These are phyloP conservation scores for Fragilariopsis cylindrus DNA, from an alignment of 108 stramenopile genomes.

Conservation along the genomic window DNA sequence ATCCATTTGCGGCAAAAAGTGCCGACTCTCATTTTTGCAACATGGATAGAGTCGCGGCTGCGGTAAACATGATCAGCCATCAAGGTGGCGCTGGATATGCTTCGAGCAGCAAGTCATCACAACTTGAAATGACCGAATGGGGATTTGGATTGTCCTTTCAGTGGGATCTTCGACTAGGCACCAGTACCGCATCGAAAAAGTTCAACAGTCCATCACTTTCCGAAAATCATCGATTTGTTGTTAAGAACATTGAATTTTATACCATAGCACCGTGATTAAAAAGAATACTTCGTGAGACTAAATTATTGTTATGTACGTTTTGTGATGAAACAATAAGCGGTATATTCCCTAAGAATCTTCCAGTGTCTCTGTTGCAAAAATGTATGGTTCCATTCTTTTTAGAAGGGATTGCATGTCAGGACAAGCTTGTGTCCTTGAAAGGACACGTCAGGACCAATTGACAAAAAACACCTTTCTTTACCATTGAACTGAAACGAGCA, in stretches of 20 bases:
- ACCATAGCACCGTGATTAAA: conserved; percentile 44
- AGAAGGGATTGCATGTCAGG: too few relatives aligned
- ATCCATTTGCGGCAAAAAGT: conserved; percentile 55
- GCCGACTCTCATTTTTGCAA: conserved; percentile 59
- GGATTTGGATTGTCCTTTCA: conserved; percentile 65
- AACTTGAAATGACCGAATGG: conserved; percentile 32
- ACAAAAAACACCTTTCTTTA: too few relatives aligned
- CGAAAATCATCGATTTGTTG: conserved; percentile 37
- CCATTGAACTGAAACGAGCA: too few relatives aligned
- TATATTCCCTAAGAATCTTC: too few relatives aligned
- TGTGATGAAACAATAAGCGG: too few relatives aligned
- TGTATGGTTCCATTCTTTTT: too few relatives aligned
- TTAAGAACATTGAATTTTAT: conserved; percentile 57
- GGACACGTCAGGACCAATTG: too few relatives aligned
- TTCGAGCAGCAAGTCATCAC: not conserved
- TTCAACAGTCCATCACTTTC: conserved; percentile 48
- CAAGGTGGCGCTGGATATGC: conserved; percentile 15
- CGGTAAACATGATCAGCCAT: conserved; percentile 41
- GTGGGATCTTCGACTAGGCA: conserved; percentile 47
- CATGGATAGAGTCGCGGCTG: conserved; percentile 52
- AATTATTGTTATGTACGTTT: too few relatives aligned
- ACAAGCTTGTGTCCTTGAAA: too few relatives aligned
- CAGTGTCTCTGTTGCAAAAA: too few relatives aligned
- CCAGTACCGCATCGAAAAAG: conserved; percentile 47
- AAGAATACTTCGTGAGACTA: too few relatives aligned